phyloP scores from a whole-genome alignment of 2,329 filamentous ascomycete species.

The Exophiala sp. region DNA sequence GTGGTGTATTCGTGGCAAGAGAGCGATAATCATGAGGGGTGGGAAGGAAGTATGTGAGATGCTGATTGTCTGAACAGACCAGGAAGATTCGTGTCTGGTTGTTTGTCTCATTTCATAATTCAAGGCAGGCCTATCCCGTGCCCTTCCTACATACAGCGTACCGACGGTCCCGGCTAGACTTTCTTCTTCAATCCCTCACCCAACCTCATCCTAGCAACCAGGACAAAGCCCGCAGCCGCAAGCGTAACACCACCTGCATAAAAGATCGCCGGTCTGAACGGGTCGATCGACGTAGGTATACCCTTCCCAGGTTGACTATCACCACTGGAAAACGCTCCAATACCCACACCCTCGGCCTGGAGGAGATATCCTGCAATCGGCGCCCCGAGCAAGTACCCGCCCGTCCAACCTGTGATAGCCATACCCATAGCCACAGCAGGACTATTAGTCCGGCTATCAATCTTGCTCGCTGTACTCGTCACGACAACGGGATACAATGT shows the following conservation, averaged over 20 bases:
- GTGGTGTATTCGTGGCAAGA: too few species aligned
- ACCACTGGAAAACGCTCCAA: neutral
- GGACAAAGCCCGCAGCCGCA: conserved; percentile 43
- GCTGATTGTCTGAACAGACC: too few species aligned
- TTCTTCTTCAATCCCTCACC: conserved; percentile 19
- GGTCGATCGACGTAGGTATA: conserved; percentile 44
- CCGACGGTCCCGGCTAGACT: conserved; percentile 7
- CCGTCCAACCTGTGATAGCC: conserved; percentile 59
- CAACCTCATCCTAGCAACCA: conserved; percentile 44
- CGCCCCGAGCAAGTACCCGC: conserved; percentile 58
- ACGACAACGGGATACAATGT: conserved; percentile 62
- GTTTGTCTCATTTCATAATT: too few species aligned
- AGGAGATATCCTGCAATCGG: conserved; percentile 61
- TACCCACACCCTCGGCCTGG: conserved; percentile 51
- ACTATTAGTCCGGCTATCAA: conserved; percentile 35
- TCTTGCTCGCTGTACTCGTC: conserved; percentile 52
- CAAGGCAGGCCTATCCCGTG: too few species aligned
- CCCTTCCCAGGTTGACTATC: neutral
- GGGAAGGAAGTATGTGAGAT: too few species aligned
- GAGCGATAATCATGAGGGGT: too few species aligned
- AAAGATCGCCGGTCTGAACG: conserved; percentile 60
- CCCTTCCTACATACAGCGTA: too few species aligned
- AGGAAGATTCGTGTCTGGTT: too few species aligned
- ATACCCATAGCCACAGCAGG: conserved; percentile 59
- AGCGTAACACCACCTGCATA: conserved; percentile 56